phyloP scores from a whole-genome alignment of 768 basidiomycete genomes.

The Mycena amicta region DNA sequence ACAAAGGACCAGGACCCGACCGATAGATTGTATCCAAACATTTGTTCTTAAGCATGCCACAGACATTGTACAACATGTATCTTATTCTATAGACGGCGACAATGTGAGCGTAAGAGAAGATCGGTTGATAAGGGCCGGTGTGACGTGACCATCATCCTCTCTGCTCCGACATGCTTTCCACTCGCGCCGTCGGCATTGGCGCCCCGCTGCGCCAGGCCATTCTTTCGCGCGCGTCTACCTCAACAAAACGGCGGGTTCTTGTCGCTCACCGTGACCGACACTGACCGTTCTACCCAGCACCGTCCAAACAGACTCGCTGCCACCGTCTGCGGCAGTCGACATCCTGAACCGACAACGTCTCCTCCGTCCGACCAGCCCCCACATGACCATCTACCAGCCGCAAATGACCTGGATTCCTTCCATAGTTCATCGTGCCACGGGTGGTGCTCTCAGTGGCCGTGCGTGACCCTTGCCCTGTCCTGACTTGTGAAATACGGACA shows the following conservation, averaged over 20 bases:
- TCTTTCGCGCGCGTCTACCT: conserved; percentile 42
- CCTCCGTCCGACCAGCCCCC: conserved; percentile 87
- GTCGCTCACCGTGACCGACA: conserved; percentile 27
- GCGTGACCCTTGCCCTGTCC: conserved; percentile 31
- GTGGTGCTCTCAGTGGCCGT: conserved; percentile 78
- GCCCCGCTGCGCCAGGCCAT: conserved; percentile 55
- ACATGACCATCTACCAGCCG: conserved; percentile 95
- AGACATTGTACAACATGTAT: too few species aligned
- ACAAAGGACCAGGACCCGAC: conserved; percentile 53
- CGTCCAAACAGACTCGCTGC: conserved; percentile 67
- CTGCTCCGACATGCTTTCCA: conserved; percentile 38
- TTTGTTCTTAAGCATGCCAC: conserved; percentile 62
- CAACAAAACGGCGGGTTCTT: conserved; percentile 22
- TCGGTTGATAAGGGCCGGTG: too few species aligned
- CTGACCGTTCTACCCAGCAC: conserved; percentile 42
- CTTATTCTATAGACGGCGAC: too few species aligned
- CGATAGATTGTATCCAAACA: conserved; percentile 63
- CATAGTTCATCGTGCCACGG: conserved; percentile 87
- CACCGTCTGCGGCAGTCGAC: conserved; percentile 55
- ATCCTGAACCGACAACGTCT: conserved; percentile 90
- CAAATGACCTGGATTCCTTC: conserved; percentile 91
- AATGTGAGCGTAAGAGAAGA: too few species aligned
- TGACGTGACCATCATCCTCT: too few species aligned
- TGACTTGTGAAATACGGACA: too few species aligned
- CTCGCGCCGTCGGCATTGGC: conserved; percentile 60